Conservation (phyloP, 2,329 filamentous ascomycete genomes). For the Scedosporium apiospermum region DNA sequence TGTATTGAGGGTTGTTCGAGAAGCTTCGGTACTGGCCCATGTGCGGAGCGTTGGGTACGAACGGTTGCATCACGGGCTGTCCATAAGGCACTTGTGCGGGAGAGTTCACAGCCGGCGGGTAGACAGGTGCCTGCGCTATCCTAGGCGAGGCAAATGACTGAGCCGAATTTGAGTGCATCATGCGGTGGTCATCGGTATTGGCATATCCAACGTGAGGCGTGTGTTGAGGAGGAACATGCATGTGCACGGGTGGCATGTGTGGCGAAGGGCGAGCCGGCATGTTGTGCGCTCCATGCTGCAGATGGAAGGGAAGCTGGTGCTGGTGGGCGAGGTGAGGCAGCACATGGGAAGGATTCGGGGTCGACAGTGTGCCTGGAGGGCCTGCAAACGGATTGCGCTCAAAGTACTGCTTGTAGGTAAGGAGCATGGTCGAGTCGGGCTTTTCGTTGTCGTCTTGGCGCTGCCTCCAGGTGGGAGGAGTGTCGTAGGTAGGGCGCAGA, state of each 20-base stretch:
- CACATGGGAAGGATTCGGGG: slow-evolving; percentile 59
- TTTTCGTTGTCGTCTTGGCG: slow-evolving; percentile 62
- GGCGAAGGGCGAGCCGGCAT: slow-evolving; percentile 54
- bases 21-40: slow-evolving; percentile 63
- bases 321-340: slow-evolving; percentile 70
- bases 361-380: slow-evolving; percentile 36
- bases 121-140: slow-evolving; percentile 60
- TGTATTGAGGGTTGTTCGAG: slow-evolving; percentile 61
- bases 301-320: slow-evolving; percentile 73
- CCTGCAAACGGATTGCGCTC: slow-evolving; percentile 53
- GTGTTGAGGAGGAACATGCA: slow-evolving; percentile 66
- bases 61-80: slow-evolving; percentile 63
- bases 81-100: slow-evolving; percentile 62
- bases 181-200: slow-evolving; percentile 73
- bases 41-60: slow-evolving; percentile 60
- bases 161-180: slow-evolving; percentile 77
- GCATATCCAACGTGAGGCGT: slow-evolving; percentile 57
- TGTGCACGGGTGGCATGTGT: slow-evolving; percentile 68
- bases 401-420: slow-evolving; percentile 71
- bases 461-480: slow-evolving; percentile 74
- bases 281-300: slow-evolving; percentile 63
- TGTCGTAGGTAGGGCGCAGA: slow-evolving; percentile 77
- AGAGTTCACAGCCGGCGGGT: slow-evolving; percentile 58
- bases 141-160: slow-evolving; percentile 83
- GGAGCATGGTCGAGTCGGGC: slow-evolving; percentile 49